These are phyloP conservation scores for Solanum pennellii DNA, from an alignment of 257 asterid species.

Conservation along the genomic window DNA sequence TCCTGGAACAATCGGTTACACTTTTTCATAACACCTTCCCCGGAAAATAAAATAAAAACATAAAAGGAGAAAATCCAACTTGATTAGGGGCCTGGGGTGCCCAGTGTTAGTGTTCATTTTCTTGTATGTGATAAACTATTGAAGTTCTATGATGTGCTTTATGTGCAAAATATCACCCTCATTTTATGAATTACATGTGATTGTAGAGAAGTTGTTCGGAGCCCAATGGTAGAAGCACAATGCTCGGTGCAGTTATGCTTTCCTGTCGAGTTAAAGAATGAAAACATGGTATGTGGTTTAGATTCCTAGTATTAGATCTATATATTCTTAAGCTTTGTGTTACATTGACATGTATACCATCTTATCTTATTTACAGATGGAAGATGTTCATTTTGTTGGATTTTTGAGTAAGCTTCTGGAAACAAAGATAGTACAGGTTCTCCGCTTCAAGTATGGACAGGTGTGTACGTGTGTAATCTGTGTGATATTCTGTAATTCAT, in stretches of 20 bases:
- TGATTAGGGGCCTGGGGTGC: neutral
- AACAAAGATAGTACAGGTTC: slow-evolving; percentile 82
- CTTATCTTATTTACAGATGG: slow-evolving; percentile 42
- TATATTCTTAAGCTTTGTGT: neutral
- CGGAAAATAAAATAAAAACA: neutral
- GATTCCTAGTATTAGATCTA: neutral
- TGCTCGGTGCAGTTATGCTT: slow-evolving; percentile 93
- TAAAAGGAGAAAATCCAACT: neutral
- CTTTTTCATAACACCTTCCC: neutral
- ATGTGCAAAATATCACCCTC: neutral
- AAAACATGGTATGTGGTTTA: slow-evolving; percentile 41
- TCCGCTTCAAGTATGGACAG: slow-evolving; percentile 91
- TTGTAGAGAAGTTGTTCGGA: slow-evolving; percentile 76
- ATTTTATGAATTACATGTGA: slow-evolving; percentile 10
- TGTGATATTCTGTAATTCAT: neutral
- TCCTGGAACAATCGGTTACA: neutral
- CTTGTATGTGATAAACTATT: neutral
- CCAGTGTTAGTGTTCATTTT: neutral
- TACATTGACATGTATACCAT: neutral
- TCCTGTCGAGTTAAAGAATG: slow-evolving; percentile 81
- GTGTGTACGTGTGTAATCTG: slow-evolving; percentile 15
- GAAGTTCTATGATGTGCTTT: neutral
- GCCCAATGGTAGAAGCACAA: slow-evolving; percentile 99
- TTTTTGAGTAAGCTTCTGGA: slow-evolving; percentile 91
- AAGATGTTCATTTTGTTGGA: slow-evolving; percentile 80